Evolutionary conservation across 1,284 basidiomycete species (phyloP).

Genomic region (Cryptococcus sp.): DNA sequence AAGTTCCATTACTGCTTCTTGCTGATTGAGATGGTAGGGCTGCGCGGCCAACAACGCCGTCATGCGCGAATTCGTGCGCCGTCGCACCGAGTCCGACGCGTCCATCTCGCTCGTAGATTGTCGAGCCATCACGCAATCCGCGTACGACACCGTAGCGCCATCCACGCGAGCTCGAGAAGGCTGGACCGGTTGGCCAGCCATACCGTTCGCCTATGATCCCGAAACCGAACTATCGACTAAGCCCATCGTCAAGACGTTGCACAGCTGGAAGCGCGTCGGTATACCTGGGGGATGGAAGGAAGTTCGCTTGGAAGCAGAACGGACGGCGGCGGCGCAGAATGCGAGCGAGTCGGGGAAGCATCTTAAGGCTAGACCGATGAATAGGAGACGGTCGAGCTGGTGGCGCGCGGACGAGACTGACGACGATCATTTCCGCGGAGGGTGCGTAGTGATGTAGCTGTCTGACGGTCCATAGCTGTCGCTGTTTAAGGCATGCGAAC

Average conservation of each 20-base stretch:
- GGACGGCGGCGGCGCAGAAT: not conserved
- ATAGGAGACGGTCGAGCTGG: not conserved
- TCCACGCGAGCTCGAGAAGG: slow-evolving; percentile 69
- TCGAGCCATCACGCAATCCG: slow-evolving; percentile 64
- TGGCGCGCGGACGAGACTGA: not conserved
- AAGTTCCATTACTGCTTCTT: not conserved
- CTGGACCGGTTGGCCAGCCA: slow-evolving; percentile 68
- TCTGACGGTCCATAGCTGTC: too few relatives aligned
- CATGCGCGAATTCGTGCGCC: slow-evolving; percentile 68
- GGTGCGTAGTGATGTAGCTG: too few relatives aligned
- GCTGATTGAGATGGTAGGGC: slow-evolving; percentile 49
- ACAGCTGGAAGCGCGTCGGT: slow-evolving; percentile 81
- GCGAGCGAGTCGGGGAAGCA: too few relatives aligned
- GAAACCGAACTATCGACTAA: slow-evolving; percentile 52
- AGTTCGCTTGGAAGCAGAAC: slow-evolving; percentile 20
- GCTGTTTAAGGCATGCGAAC: too few relatives aligned
- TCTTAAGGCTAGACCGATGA: not conserved
- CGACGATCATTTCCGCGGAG: too few relatives aligned
- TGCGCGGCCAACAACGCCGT: slow-evolving; percentile 68
- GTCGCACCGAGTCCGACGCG: slow-evolving; percentile 53
- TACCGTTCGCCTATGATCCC: slow-evolving; percentile 40
- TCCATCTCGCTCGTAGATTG: slow-evolving; percentile 72
- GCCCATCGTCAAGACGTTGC: slow-evolving; percentile 80
- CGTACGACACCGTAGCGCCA: slow-evolving; percentile 59
- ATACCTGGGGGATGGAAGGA: slow-evolving; percentile 32